phyloP scores from a whole-genome alignment of 1,139 yeast genomes.

The Kluyveromyces sp. region DNA sequence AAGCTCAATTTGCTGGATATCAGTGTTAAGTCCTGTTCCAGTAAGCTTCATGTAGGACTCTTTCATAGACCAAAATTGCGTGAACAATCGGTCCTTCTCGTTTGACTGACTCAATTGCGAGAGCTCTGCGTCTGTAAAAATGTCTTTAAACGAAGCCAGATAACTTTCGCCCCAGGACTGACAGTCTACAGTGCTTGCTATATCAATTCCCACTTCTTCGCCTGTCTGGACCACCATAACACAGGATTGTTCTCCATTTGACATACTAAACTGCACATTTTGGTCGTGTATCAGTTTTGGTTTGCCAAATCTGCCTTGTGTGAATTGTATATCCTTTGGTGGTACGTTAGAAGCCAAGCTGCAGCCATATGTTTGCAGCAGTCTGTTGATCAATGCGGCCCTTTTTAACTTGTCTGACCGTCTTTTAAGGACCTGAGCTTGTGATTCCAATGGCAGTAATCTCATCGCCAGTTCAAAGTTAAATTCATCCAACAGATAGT shows the following conservation, averaged over 20 bases:
- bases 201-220: slow-evolving; percentile 50
- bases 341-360: slow-evolving; percentile 12
- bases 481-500: slow-evolving; percentile 19
- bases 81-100: slow-evolving; percentile 32
- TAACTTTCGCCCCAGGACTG: slow-evolving; percentile 29
- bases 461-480: slow-evolving; percentile 36
- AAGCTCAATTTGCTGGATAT: slow-evolving; percentile 35
- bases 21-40: slow-evolving; percentile 57
- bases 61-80: slow-evolving; percentile 65
- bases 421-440: slow-evolving; percentile 33
- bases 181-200: slow-evolving; percentile 49
- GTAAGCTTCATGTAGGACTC: slow-evolving; percentile 59
- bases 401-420: slow-evolving; percentile 26
- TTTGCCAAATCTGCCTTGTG: slow-evolving; percentile 35
- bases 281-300: slow-evolving; percentile 33
- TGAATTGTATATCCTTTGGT: slow-evolving; percentile 19
- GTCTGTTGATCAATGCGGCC: slow-evolving; percentile 29
- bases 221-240: slow-evolving; percentile 34
- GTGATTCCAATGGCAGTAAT: slow-evolving; percentile 35
- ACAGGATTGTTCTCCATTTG: slow-evolving; percentile 43
- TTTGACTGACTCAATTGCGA: slow-evolving; percentile 23
- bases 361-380: slow-evolving; percentile 32
- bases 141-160: slow-evolving; percentile 41
- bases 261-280: slow-evolving; percentile 50
- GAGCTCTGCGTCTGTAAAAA: slow-evolving; percentile 43